phyloP scores from a whole-genome alignment of 2,329 filamentous ascomycete species.

The Microdochium trichocladiopsis region DNA sequence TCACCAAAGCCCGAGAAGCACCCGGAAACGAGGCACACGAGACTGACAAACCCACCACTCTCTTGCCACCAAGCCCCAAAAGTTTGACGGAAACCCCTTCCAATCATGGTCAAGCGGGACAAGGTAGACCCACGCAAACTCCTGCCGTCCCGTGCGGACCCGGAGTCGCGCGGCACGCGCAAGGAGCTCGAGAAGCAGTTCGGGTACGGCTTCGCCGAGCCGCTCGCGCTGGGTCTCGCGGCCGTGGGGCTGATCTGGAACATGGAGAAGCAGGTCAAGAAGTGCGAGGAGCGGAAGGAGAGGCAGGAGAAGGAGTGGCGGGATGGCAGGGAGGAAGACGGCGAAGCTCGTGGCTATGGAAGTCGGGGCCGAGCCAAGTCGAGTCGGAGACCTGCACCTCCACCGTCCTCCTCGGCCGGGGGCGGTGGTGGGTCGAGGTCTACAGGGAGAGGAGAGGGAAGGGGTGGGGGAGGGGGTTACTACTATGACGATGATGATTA shows the following conservation, averaged over 20 bases:
- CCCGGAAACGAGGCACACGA: too few species aligned
- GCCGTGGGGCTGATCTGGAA: constrained; percentile 31
- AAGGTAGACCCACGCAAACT: constrained; percentile 15
- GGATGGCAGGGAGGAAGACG: constrained; percentile 7
- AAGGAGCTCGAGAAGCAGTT: constrained; percentile 31
- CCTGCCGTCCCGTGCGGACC: constrained; percentile 28
- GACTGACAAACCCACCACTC: too few species aligned
- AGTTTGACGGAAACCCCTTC: not conserved
- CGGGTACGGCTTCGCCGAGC: constrained; percentile 32
- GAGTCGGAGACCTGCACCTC: not conserved
- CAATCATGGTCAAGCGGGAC: not conserved
- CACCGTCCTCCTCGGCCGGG: constrained; percentile 4
- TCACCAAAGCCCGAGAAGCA: too few species aligned
- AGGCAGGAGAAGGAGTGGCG: constrained; percentile 12
- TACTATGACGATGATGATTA: not conserved
- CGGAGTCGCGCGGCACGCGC: constrained; percentile 24
- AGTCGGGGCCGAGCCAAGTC: not conserved
- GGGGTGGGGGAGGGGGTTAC: not conserved
- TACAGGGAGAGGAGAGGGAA: not conserved
- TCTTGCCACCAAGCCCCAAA: too few species aligned
- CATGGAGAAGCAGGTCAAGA: constrained; percentile 29
- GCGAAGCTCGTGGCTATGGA: not conserved
- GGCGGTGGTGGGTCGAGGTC: constrained; percentile 2
- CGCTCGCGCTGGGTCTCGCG: constrained; percentile 15
- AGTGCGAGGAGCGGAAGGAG: constrained; percentile 22